Percentiles rank a stretch among this genome's conserved stretches.
These are phyloP conservation scores for Apiospora hydei DNA, from an alignment of 2,329 filamentous ascomycete genomes.

Conservation along the genomic window DNA sequence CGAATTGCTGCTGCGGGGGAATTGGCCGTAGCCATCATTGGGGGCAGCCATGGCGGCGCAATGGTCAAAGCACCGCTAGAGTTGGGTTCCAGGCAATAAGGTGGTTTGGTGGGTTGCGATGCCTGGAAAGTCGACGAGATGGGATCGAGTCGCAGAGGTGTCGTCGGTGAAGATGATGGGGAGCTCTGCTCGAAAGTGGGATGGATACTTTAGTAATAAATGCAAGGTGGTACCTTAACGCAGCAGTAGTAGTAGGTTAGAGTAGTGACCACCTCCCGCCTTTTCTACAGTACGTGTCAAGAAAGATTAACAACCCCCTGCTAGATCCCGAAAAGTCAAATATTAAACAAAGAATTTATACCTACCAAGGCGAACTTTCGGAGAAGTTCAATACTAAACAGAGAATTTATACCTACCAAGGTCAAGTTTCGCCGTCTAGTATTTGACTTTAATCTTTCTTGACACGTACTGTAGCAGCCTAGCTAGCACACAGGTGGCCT, in stretches of 20 bases:
- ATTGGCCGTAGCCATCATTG: slow-evolving; percentile 62
- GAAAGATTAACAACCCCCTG: no score
- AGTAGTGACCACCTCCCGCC: slow-evolving; percentile 20
- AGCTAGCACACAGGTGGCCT: slow-evolving; percentile 27
- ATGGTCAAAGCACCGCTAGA: slow-evolving; percentile 26
- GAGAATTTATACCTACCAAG: no score
- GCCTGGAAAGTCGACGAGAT: slow-evolving; percentile 18
- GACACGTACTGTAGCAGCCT: background rate
- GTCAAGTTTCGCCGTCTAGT: no score
- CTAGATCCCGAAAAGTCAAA: no score
- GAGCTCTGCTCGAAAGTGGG: slow-evolving; percentile 28
- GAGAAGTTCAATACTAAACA: no score
- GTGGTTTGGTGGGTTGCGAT: slow-evolving; percentile 22
- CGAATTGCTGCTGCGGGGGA: slow-evolving; percentile 47
- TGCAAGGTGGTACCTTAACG: slow-evolving; percentile 18
- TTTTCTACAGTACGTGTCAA: background rate
- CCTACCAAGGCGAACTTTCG: no score
- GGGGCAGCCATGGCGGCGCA: slow-evolving; percentile 62
- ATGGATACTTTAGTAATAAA: slow-evolving; percentile 25
- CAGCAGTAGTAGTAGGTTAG: background rate
- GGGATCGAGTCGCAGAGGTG: slow-evolving; percentile 21
- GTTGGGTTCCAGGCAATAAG: slow-evolving; percentile 16
- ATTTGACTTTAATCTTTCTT: no score
- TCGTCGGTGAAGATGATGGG: slow-evolving; percentile 27
- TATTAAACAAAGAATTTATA: no score